Conservation (phyloP, 2,329 filamentous ascomycete genomes). For the Phialemoniopsis sp. region DNA sequence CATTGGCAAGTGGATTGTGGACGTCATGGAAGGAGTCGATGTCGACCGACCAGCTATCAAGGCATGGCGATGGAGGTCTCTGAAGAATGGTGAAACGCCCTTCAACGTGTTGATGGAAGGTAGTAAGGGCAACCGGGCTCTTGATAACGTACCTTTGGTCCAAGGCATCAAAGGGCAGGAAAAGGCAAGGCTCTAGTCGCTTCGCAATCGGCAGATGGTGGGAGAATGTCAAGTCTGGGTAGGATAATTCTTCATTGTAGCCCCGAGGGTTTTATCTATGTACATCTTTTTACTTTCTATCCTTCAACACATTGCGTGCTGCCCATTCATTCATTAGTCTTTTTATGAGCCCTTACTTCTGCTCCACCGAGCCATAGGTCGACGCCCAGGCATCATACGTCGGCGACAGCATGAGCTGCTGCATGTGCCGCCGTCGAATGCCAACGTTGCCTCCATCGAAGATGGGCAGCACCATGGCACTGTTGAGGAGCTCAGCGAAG, state of each 20-base stretch:
- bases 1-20: slow-evolving; percentile 32
- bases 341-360: too few species aligned
- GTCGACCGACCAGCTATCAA: slow-evolving; percentile 17
- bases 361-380: slow-evolving; percentile 8
- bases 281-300: too few species aligned
- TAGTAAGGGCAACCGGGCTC: slow-evolving; percentile 7
- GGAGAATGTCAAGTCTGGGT: too few species aligned
- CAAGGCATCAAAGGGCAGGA: too few species aligned
- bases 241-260: too few species aligned
- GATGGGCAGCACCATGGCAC: slow-evolving; percentile 39
- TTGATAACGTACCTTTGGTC: slow-evolving; percentile 10
- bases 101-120: slow-evolving; percentile 15
- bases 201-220: too few species aligned
- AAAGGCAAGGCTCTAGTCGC: too few species aligned
- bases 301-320: too few species aligned
- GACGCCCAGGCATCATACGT: slow-evolving; percentile 42
- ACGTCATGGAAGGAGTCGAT: slow-evolving; percentile 32
- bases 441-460: slow-evolving; percentile 54
- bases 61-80: slow-evolving; percentile 11
- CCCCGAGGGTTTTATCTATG: too few species aligned
- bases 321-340: too few species aligned
- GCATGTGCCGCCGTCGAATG: slow-evolving; percentile 41
- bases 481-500: slow-evolving; percentile 37
- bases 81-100: neutral
- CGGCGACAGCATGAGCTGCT: slow-evolving; percentile 35